Base-by-base conservation (phyloP, 2,329 filamentous ascomycete species). In the Colletotrichum agaves region DNA sequence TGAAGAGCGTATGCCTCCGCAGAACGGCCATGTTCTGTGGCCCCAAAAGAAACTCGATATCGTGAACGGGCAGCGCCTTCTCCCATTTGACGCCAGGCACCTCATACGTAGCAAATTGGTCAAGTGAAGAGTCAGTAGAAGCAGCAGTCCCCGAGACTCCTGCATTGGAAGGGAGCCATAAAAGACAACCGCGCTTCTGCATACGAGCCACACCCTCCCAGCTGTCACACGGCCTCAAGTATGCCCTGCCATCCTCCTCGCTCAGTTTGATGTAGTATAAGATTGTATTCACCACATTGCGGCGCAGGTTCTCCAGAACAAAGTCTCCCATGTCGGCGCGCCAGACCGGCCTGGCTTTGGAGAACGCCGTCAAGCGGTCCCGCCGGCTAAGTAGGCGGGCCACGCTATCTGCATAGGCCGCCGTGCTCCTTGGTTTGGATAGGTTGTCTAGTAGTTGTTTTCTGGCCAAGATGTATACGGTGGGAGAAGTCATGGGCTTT, bases 281-380 rank as follows among this genome's bases (percentile, higher is more conserved):
- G 11, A 91, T 75, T 0, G 82, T 76, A 19, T 85, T 80, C 1
- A 81, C 77, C 17, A 85, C 79, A 2, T 81, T 76, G 5, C 81
- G 76, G 4, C 86, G 83, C 77, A 90, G 79, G 65, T 84, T 76
- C 5, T 80, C 75, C 4, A 90, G 77, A 0, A 91, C 72, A 27
- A 85, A 78, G 0, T 78, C 75, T 37, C 83, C 80, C 87, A 91
- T 91, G 70, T 89, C 87, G 5, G 77, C 44, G 33, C 87, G 83
- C 83, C 83, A 88, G 23, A 80, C 75, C 8, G 77, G 47, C 8
- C 67, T 69, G 62, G 33, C 58, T 71, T 46, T 43, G 68, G 52
- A 0, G 27, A 8, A 10, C 21, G 21, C 10, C 69, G 57, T 13
- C 37, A 39, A 15, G 10, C 27, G 44, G 4, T 19, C 37, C 11